phyloP scores from a whole-genome alignment of 2,329 filamentous ascomycete genomes.

The Chrysosporium keratinophilum region DNA sequence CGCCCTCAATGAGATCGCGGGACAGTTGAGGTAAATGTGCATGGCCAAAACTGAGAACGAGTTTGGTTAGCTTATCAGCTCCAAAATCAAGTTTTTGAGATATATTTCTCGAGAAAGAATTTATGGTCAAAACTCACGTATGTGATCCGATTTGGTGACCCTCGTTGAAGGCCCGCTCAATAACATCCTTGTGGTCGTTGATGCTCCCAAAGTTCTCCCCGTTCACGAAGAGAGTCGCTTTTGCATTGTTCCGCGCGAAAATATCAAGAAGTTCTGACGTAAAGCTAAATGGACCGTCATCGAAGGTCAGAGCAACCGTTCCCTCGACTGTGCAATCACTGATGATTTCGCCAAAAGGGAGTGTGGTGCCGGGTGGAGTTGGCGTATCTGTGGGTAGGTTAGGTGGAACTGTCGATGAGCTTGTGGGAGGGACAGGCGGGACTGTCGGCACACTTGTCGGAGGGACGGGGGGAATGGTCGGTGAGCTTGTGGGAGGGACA shows the following conservation, averaged over 20 bases:
- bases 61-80: too few species aligned
- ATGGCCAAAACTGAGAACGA: constrained; percentile 32
- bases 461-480: not conserved
- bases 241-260: constrained; percentile 53
- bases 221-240: constrained; percentile 81
- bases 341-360: constrained; percentile 9
- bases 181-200: constrained; percentile 21
- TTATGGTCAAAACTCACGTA: constrained; percentile 26
- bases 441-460: not conserved
- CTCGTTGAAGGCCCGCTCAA: constrained; percentile 25
- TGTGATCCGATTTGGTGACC: constrained; percentile 42
- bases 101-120: not conserved
- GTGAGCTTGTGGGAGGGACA: not conserved
- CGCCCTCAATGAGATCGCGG: constrained; percentile 23
- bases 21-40: constrained; percentile 29
- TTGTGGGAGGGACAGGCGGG: not conserved
- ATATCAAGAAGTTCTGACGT: constrained; percentile 60
- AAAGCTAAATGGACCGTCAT: constrained; percentile 68
- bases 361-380: not conserved
- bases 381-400: not conserved
- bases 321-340: constrained; percentile 32
- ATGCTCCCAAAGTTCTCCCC: constrained; percentile 37
- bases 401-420: not conserved
- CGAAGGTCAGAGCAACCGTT: constrained; percentile 73
- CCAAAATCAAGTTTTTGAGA: too few species aligned